Evolutionary conservation across 495 filamentous ascomycete genomes (phyloP).

Genomic region (Aspergillus kassunensis): DNA sequence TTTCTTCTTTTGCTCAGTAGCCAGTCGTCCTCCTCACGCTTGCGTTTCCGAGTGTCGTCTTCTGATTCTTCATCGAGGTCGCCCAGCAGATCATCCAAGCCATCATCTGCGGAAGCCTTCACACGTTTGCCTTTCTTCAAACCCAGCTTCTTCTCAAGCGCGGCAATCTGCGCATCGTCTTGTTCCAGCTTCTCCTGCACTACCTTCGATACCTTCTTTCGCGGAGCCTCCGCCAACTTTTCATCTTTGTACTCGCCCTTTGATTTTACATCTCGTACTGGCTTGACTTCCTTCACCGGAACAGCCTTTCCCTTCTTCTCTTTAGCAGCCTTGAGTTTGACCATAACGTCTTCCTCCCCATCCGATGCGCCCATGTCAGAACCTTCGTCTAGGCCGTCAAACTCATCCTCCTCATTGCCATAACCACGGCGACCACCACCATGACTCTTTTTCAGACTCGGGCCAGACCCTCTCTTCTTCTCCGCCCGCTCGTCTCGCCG

Average conservation of each 20-base stretch:
- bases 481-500: conserved; percentile 53
- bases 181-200: conserved; percentile 59
- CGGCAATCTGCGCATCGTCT: conserved; percentile 85
- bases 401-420: conserved; percentile 19
- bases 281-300: conserved; percentile 42
- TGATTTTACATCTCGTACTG: conserved; percentile 12
- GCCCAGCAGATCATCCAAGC: conserved; percentile 73
- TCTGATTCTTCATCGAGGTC: conserved; percentile 56
- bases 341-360: conserved; percentile 13
- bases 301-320: conserved; percentile 27
- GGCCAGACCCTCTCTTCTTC: conserved; percentile 51
- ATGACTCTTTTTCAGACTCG: conserved; percentile 19
- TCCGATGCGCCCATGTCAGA: conserved; percentile 23
- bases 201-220: conserved; percentile 48
- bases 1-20: conserved; percentile 65
- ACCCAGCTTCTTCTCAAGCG: conserved; percentile 83
- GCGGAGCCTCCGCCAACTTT: conserved; percentile 22
- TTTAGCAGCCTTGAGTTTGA: conserved; percentile 23
- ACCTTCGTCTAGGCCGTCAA: no score
- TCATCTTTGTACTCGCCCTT: conserved; percentile 17
- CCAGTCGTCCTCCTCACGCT: conserved; percentile 53
- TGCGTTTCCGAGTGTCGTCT: conserved; percentile 48
- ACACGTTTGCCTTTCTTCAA: conserved; percentile 74
- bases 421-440: conserved; percentile 11
- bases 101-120: conserved; percentile 79